Evolutionary conservation across 1,139 yeast species (phyloP), one percentile per base, ranked within the genome.

Genomic region (Hemisphaericaspora lyxosophila): DNA sequence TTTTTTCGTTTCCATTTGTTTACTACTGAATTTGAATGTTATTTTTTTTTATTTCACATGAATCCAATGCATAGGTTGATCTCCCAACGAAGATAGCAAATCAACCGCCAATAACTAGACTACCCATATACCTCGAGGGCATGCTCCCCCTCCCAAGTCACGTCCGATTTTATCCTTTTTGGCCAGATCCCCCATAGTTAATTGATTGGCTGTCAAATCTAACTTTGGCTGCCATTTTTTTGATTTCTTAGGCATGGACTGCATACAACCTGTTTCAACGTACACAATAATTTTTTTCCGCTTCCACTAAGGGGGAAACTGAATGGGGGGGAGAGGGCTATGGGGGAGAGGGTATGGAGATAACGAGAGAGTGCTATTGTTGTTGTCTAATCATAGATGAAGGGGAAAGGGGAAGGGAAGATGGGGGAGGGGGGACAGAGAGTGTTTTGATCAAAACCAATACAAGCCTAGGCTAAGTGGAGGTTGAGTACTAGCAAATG

Each of bases 141-240:
- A n/a, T n/a, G n/a, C n/a, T n/a, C n/a, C n/a, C n/a, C n/a, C n/a
- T n/a, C n/a, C n/a, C n/a, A n/a, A n/a, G n/a, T n/a, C n/a, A 3
- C 7, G 23, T 19, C 23, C 11, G 11, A 20, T 20, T 8, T 8
- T 20, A 3, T 20, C 23, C 23, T 20, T 3, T 8, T 24, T 11
- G n/a, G n/a, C 3, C 7, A 12, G 12, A 8, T 11, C 3, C 12
- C 3, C 12, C 12, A 7, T 12, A 24, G 9, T 24, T 6, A 3
- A 4, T 24, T 24, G 15, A n/a, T 24, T 12, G 5, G 28, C 28
- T 26, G 16, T 23, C 26, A 23, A 23, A 23, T 5, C 23, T 26
- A 7, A 12, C 14, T 26, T 26, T 26, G 15, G 28, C 28, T 26
- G 28, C 28, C 28, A 26, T 23, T 23, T 26, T 26, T 26, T 13